Base-by-base conservation (phyloP, 768 basidiomycete species). In the Cantharellus cinnabarinus region DNA sequence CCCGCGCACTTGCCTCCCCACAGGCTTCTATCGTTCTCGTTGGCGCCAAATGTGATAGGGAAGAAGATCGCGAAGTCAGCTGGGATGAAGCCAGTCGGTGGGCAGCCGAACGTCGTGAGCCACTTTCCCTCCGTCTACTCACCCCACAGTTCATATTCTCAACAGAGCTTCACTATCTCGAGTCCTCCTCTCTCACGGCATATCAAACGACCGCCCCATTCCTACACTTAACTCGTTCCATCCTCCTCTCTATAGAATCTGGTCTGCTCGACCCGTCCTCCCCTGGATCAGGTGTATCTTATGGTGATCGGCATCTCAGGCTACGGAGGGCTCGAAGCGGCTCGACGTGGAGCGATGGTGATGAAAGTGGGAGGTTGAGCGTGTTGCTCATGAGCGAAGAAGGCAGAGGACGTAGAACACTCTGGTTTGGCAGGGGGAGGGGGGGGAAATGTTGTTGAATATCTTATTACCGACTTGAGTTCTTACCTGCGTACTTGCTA, bases 181-280 rank as follows among this genome's bases (percentile, higher is more conserved):
- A 99, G 70, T 79, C 85, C 0, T 98, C 95, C 0, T 94, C 90
- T 4, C 69, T 94, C 60, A 83, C 82, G 2, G 93, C 94, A 44
- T 88, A 91, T 64, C 97, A 98, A 66, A 85, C 93, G 57, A 85
- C 91, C 66, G 85, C 90, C 44, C 95, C 95, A 0, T 99, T 99
- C 71, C 67, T 72, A n/a, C 87, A 50, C 40, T 82, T 86, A 29
- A 87, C 90, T 38, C 81, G 90, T 58, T 83, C 87, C 4, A 90
- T 95, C 63, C 74, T 97, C 58, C 75, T 91, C 34, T 80, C 88
- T 29, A 90, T 97, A 65, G 93, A 97, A 70, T 85, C 88, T 14
- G 91, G 90, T 37, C 74, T 75, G 14, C 76, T 97, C 42, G 89
- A 97, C 70, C 94, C 94, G 48, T 93, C 97, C 71, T 85, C 87